Conservation (phyloP, 768 basidiomycete species). For the Leccinum disarticulatum region DNA sequence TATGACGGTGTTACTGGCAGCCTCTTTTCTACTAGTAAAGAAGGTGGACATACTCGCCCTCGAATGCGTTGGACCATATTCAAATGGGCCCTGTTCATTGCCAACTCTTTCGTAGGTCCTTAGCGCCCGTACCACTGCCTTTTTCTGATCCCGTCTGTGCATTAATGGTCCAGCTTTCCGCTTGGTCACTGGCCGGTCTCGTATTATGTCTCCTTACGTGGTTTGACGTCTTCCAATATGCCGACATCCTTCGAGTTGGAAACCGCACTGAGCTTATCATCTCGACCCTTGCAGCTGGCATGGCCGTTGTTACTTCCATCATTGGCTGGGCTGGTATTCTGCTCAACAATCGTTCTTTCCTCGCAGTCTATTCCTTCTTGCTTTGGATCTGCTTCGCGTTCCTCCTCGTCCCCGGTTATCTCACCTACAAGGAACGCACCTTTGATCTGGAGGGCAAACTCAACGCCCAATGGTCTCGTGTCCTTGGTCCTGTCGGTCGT, state of each 20-base stretch:
- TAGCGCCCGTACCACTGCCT: background rate
- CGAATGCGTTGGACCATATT: slow-evolving; percentile 75
- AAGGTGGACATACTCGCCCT: slow-evolving; percentile 38
- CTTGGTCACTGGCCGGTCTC: slow-evolving; percentile 60
- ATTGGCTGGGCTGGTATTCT: slow-evolving; percentile 80
- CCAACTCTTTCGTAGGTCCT: slow-evolving; percentile 41
- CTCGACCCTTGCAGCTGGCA: slow-evolving; percentile 62
- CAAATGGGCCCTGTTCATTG: slow-evolving; percentile 75
- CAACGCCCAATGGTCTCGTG: slow-evolving; percentile 72
- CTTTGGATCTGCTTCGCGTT: slow-evolving; percentile 74
- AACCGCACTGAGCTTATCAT: slow-evolving; percentile 67
- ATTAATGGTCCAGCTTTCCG: slow-evolving; percentile 44
- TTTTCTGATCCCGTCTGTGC: background rate
- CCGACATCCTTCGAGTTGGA: slow-evolving; percentile 71
- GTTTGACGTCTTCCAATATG: slow-evolving; percentile 70
- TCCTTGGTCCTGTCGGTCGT: slow-evolving; percentile 58
- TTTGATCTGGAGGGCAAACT: slow-evolving; percentile 85
- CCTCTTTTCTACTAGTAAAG: slow-evolving; percentile 39
- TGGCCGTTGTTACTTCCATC: slow-evolving; percentile 63
- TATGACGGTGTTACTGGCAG: slow-evolving; percentile 44
- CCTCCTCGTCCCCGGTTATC: slow-evolving; percentile 73
- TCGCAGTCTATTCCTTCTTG: slow-evolving; percentile 68
- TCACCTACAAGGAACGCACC: slow-evolving; percentile 68
- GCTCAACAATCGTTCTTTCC: slow-evolving; percentile 81
- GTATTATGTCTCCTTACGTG: slow-evolving; percentile 71